A percentile compares a stretch with the other conserved stretches of the same genome.
phyloP scores from a whole-genome alignment of 345 rosid species.

The Linum usitatissimum region DNA sequence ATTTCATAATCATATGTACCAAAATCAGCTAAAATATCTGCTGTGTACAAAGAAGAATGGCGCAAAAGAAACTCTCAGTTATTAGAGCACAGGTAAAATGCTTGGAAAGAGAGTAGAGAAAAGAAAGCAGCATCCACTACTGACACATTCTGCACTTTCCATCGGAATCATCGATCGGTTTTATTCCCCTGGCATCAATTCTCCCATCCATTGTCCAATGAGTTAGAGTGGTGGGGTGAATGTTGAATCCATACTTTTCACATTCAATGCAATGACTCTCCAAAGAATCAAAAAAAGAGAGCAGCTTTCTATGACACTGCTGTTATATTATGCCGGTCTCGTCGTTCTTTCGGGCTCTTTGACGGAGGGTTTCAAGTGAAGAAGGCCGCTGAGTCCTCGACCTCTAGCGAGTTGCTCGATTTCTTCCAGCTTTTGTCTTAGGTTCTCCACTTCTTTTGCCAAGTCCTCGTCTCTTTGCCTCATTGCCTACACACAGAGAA shows the following conservation, averaged over 20 bases:
- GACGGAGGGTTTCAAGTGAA: slow-evolving; percentile 36
- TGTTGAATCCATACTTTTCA: not conserved
- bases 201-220: not conserved
- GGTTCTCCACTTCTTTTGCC: slow-evolving; percentile 42
- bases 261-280: not conserved
- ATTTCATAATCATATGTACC: too few species aligned
- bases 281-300: not conserved
- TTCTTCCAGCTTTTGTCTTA: slow-evolving; percentile 49
- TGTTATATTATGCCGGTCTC: slow-evolving; percentile 15
- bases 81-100: not conserved
- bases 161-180: not conserved
- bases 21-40: too few species aligned
- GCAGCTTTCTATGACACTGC: not conserved
- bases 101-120: not conserved
- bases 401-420: slow-evolving; percentile 63
- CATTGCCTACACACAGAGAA: slow-evolving; percentile 35
- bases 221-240: not conserved
- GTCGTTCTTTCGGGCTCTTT: slow-evolving; percentile 20
- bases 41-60: too few species aligned
- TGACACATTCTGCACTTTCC: not conserved
- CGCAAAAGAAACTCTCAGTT: not conserved
- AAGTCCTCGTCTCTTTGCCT: slow-evolving; percentile 54
- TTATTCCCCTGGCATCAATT: not conserved
- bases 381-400: slow-evolving; percentile 52
- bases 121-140: not conserved